These are phyloP conservation scores for Parathielavia appendiculata DNA, from an alignment of 495 filamentous ascomycete species.

Conservation along the genomic window DNA sequence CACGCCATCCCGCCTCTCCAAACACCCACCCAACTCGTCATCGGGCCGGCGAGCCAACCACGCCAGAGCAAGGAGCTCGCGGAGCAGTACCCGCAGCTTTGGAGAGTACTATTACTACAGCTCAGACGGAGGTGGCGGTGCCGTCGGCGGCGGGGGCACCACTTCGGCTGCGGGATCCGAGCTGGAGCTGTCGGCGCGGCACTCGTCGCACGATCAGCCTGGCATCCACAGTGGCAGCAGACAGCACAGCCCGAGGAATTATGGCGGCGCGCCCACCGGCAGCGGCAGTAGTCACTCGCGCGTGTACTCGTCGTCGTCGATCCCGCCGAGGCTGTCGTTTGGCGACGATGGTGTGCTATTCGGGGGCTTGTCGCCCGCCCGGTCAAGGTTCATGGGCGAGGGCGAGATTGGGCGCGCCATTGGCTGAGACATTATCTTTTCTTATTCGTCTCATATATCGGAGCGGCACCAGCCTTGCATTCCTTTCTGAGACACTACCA, in stretches of 20 bases:
- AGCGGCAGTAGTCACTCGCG: constrained; percentile 24
- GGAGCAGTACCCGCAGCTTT: constrained; percentile 40
- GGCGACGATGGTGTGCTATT: constrained; percentile 33
- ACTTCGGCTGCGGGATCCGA: constrained; percentile 16
- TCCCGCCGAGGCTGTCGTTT: constrained; percentile 37
- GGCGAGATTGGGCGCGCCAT: constrained; percentile 43
- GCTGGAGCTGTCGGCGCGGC: constrained; percentile 23
- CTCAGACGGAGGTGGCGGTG: neutral
- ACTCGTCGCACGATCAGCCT: constrained; percentile 23
- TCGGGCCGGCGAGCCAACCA: constrained; percentile 29
- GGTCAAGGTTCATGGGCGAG: constrained; percentile 32
- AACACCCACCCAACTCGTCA: constrained; percentile 31
- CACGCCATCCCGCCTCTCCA: constrained; percentile 41
- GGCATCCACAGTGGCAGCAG: neutral
- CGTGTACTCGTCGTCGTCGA: constrained; percentile 40
- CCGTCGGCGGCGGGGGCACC: neutral
- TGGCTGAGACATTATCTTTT: constrained; percentile 27
- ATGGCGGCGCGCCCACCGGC: neutral
- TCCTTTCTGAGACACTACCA: neutral
- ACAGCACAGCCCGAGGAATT: constrained; percentile 13
- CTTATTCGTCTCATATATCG: no score
- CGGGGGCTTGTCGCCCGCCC: constrained; percentile 36
- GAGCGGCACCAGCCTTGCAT: no score
- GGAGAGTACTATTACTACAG: constrained; percentile 27
- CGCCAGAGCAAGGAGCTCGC: constrained; percentile 34